phyloP scores from a whole-genome alignment of 495 filamentous ascomycete genomes.

The Talaromyces nanjingensis region DNA sequence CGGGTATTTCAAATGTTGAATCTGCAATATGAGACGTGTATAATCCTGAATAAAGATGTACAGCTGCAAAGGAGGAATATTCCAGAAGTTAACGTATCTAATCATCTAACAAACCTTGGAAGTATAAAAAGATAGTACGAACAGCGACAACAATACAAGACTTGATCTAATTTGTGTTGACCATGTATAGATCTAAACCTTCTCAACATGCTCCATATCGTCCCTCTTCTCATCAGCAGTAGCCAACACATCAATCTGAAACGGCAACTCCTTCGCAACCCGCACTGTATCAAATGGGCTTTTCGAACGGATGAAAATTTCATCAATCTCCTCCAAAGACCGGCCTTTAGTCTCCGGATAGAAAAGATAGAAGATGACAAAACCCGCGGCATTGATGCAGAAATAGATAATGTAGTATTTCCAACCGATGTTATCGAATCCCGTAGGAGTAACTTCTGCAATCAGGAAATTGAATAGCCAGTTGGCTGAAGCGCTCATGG shows the following conservation, averaged over 20 bases:
- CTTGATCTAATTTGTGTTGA: too few species aligned
- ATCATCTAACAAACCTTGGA: too few species aligned
- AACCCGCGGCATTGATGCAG: constrained; percentile 52
- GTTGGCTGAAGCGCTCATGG: constrained; percentile 42
- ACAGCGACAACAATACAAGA: too few species aligned
- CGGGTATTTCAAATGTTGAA: too few species aligned
- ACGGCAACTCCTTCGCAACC: constrained; percentile 16
- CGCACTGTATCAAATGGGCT: constrained; percentile 16
- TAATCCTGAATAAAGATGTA: too few species aligned
- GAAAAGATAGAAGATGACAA: constrained; percentile 54
- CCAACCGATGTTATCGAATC: constrained; percentile 54
- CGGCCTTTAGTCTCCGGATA: constrained; percentile 59
- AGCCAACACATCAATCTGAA: constrained; percentile 15
- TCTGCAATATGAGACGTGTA: too few species aligned
- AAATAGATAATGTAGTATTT: constrained; percentile 58
- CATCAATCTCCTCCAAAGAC: constrained; percentile 60
- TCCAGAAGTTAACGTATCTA: too few species aligned
- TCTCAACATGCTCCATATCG: constrained; percentile 10
- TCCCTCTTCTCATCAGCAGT: constrained; percentile 5
- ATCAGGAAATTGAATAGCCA: constrained; percentile 35
- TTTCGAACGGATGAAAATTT: constrained; percentile 50
- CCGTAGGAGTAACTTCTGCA: constrained; percentile 55
- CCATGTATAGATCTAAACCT: not conserved
- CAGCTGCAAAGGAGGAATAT: too few species aligned
- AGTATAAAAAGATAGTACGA: too few species aligned